Evolutionary conservation across 371 early-diverging fungal genomes (phyloP).

Genomic region (Actinomucor elegans): DNA sequence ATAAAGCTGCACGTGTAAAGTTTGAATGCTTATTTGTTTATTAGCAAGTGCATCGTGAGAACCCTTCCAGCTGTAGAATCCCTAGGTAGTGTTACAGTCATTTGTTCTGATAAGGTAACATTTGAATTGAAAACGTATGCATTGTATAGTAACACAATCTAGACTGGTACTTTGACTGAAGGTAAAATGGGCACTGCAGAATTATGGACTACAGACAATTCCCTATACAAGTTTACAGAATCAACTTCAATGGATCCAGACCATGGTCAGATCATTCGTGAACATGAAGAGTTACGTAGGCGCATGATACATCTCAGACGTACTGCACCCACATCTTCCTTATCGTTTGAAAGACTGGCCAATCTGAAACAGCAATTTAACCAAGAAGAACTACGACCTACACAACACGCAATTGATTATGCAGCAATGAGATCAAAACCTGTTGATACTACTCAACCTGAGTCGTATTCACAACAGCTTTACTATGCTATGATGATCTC

Average conservation of each 20-base stretch:
- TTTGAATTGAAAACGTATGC: background rate
- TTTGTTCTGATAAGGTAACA: conserved; percentile 94
- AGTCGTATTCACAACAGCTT: conserved; percentile 29
- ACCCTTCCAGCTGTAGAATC: conserved; percentile 90
- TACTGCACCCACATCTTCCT: conserved; percentile 6
- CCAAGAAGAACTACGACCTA: background rate
- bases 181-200: conserved; percentile 86
- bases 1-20: background rate
- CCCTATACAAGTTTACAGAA: conserved; percentile 63
- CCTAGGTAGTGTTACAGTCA: conserved; percentile 88
- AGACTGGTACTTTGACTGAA: conserved; percentile 95
- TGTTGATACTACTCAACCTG: conserved; percentile 34
- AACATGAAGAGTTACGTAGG: conserved; percentile 32
- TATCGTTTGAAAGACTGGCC: background rate
- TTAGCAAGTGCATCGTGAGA: conserved; percentile 70
- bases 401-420: conserved; percentile 21
- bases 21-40: background rate
- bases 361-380: background rate
- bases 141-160: conserved; percentile 24
- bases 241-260: conserved; percentile 69
- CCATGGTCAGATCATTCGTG: conserved; percentile 56
- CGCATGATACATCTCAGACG: conserved; percentile 43
- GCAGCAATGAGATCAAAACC: conserved; percentile 30
- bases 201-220: conserved; percentile 70
- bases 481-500: conserved; percentile 41